Conservation (phyloP, 352 stramenopile genomes). For the Phytophthora palmivora region DNA sequence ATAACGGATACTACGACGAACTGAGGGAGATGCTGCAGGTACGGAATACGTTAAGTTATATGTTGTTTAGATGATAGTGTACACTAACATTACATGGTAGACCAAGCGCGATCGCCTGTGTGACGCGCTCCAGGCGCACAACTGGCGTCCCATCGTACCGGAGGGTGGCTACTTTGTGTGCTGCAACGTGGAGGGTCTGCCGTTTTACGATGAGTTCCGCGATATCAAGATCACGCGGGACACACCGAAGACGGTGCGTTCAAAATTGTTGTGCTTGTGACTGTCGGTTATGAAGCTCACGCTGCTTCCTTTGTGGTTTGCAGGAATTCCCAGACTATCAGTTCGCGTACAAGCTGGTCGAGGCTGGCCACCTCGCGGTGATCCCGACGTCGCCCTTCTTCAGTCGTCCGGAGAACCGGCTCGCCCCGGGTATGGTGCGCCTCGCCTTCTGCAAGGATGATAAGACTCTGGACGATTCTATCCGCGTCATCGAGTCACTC, state of each 20-base stretch:
- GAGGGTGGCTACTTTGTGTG: slow-evolving; percentile 97
- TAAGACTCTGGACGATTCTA: slow-evolving; percentile 90
- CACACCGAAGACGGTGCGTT: slow-evolving; percentile 65
- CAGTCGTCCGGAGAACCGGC: slow-evolving; percentile 76
- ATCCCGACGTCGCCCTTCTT: slow-evolving; percentile 97
- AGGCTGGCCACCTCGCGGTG: slow-evolving; percentile 90
- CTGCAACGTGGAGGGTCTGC: slow-evolving; percentile 77
- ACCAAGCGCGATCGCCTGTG: slow-evolving; percentile 90
- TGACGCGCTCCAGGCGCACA: slow-evolving; percentile 72
- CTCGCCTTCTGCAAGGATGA: slow-evolving; percentile 98
- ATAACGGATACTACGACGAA: slow-evolving; percentile 87
- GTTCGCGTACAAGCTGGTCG: slow-evolving; percentile 91
- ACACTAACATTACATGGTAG: slow-evolving; percentile 49
- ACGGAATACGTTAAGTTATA: slow-evolving; percentile 11
- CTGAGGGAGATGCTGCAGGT: slow-evolving; percentile 68
- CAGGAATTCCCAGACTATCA: slow-evolving; percentile 89
- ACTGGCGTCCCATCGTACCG: slow-evolving; percentile 92
- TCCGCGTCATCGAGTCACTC: slow-evolving; percentile 75
- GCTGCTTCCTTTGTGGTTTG: slow-evolving; percentile 2
- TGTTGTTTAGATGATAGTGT: slow-evolving; percentile 15
- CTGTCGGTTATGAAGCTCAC: slow-evolving; percentile 4
- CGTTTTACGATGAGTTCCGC: slow-evolving; percentile 78
- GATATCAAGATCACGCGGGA: slow-evolving; percentile 56
- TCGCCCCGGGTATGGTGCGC: slow-evolving; percentile 82
- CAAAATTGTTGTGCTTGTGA: slow-evolving; percentile 3